Conservation (phyloP, 129 eudicot species). For the Tagetes patula region DNA sequence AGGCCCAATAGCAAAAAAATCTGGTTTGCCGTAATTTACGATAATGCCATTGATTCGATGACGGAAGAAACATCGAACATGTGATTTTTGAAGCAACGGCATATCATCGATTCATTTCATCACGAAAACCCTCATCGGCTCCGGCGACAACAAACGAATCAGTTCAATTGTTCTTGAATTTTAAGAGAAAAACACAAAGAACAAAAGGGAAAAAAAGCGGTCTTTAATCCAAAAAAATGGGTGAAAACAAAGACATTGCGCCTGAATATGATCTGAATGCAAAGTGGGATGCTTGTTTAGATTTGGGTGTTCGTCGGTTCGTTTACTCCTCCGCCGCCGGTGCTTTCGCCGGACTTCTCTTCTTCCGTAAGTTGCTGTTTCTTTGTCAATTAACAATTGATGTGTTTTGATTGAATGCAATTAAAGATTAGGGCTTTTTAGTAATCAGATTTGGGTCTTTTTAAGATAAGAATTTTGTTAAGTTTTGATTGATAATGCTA, state of each 20-base stretch:
- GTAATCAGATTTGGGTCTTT: background rate
- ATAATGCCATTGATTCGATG: slow-evolving; percentile 6
- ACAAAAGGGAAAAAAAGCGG: background rate
- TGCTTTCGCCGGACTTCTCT: slow-evolving; percentile 1
- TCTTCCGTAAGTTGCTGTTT: slow-evolving; percentile 1
- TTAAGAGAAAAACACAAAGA: background rate
- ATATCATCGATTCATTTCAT: slow-evolving; percentile 12
- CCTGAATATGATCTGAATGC: slow-evolving; percentile 63
- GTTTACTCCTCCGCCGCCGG: slow-evolving; percentile 3
- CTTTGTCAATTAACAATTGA: background rate
- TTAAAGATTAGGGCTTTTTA: background rate
- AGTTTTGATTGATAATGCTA: background rate
- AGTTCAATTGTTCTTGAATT: slow-evolving; percentile 4
- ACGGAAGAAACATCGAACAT: background rate
- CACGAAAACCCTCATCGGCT: slow-evolving; percentile 30
- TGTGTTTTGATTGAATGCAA: background rate
- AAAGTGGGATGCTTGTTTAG: slow-evolving; percentile 68
- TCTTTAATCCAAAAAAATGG: slow-evolving; percentile 38
- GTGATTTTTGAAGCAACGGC: background rate
- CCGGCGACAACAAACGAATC: slow-evolving; percentile 11
- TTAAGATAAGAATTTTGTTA: background rate
- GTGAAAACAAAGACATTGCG: slow-evolving; percentile 51
- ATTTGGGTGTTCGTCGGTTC: slow-evolving; percentile 14
- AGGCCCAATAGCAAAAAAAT: background rate
- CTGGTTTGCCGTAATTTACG: slow-evolving; percentile 20